A percentile compares a stretch with the other conserved stretches of the same genome.
phyloP scores from a whole-genome alignment of 139 green algal genomes.

The Coelastrella sp. region DNA sequence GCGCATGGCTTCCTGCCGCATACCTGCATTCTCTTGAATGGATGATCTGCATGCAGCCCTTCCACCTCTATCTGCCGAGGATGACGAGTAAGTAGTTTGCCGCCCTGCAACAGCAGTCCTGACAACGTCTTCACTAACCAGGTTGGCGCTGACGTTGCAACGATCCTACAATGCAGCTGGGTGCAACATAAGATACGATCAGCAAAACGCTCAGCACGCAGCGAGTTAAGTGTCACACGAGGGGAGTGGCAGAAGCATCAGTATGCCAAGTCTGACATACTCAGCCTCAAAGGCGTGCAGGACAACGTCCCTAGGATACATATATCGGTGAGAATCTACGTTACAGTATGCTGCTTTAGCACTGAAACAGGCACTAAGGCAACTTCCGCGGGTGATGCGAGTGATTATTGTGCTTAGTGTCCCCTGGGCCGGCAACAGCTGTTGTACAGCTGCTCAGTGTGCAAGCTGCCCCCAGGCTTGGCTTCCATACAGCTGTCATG shows the following conservation, averaged over 20 bases:
- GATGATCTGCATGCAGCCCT: background rate
- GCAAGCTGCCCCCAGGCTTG: too few species aligned
- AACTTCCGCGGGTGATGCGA: too few species aligned
- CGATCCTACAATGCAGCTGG: constrained; percentile 44
- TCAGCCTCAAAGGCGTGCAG: constrained; percentile 57
- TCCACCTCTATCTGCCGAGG: background rate
- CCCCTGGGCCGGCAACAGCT: too few species aligned
- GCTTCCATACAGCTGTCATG: too few species aligned
- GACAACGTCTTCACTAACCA: background rate
- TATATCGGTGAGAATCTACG: constrained; percentile 59
- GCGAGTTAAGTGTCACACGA: constrained; percentile 79
- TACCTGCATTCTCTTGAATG: background rate
- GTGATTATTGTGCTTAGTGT: too few species aligned
- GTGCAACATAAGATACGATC: constrained; percentile 68
- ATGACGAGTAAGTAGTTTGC: constrained; percentile 30
- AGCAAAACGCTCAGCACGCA: constrained; percentile 81
- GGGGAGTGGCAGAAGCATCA: constrained; percentile 77
- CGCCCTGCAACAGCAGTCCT: background rate
- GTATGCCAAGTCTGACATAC: constrained; percentile 45
- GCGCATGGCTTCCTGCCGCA: too few species aligned
- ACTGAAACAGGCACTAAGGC: too few species aligned
- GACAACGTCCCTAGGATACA: constrained; percentile 73
- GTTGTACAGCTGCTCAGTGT: too few species aligned
- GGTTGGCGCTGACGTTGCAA: background rate
- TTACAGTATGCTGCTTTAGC: too few species aligned